Evolutionary conservation across 768 basidiomycete species (phyloP).

Genomic region (Mycena metata): DNA sequence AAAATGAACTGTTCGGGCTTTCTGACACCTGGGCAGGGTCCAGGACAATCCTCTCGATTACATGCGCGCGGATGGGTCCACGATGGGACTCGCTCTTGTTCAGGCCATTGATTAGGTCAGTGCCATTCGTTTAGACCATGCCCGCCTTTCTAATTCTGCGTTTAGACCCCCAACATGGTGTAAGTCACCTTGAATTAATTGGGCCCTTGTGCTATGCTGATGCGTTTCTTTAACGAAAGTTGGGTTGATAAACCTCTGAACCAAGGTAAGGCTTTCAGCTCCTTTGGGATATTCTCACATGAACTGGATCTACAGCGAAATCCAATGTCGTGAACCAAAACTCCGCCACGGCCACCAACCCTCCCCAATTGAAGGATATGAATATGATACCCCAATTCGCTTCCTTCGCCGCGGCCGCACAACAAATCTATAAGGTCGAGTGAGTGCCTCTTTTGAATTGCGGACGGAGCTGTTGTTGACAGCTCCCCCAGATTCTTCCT

Average conservation of each 20-base stretch:
- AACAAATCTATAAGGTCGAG: conserved; percentile 4
- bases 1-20: background rate
- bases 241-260: conserved; percentile 33
- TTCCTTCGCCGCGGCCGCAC: background rate
- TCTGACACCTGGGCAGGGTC: conserved; percentile 3
- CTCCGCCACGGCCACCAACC: background rate
- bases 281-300: background rate
- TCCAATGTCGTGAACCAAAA: conserved; percentile 35
- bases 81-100: conserved; percentile 19
- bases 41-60: conserved; percentile 11
- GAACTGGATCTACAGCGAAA: conserved; percentile 13
- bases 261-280: conserved; percentile 2
- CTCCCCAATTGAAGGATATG: background rate
- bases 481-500: conserved; percentile 5
- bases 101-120: conserved; percentile 22
- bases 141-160: no score
- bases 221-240: background rate
- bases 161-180: conserved; percentile 21
- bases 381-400: background rate
- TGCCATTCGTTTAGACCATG: background rate
- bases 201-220: background rate
- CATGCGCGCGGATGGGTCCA: conserved; percentile 5
- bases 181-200: background rate
- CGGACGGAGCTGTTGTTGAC: background rate
- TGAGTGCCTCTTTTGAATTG: background rate